Evolutionary conservation across 768 basidiomycete species (phyloP), one percentile per base, ranked within the genome.

Genomic region (Boletus rufocinnamomeus): DNA sequence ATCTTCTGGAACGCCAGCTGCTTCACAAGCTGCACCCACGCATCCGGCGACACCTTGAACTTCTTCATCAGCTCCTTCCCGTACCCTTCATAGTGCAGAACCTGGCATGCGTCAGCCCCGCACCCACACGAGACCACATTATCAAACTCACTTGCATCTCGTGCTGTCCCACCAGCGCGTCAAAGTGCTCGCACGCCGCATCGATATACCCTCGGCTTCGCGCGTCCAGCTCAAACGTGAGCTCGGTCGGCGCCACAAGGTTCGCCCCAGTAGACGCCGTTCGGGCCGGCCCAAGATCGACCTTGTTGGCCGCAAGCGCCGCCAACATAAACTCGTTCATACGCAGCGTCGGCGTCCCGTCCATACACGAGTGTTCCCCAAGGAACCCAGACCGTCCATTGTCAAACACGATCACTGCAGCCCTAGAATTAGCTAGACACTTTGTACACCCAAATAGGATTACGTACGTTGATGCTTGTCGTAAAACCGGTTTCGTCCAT

Each of bases 1-100:
- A 95, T 84, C 76, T 95, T 95, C 73, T 89, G 85, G 79, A 92
- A 98, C 23, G 95, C 96, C 48, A 98, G 87, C 74, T 98, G 96
- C 78, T 95, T 98, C 64, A 95, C 87, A 54, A 98, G 81, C 76
- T 99, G 97, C 19, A 82, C 91, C 87, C 94, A 95, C 28, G 95
- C 95, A 68, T 99, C 97, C 0, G 96, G 97, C 1, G 91, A 94
- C 48, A 84, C 79, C 67, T 87, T 87, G 81, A 82, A 84, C 56
- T 78, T 80, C 78, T 97, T 98, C 77, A 95, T 91, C 64, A 82
- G 73, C 64, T 83, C 79, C 76, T 96, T 96, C 59, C 97, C 97
- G 71, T 95, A 97, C 6, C 85, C 89, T 66, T 88, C 85, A 65
- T 93, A 95, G 68, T 95, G 88, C 46, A 93, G 77, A 27, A 92